Conservation (phyloP, 1,284 basidiomycete species). For the Cutaneotrichosporon sp. region DNA sequence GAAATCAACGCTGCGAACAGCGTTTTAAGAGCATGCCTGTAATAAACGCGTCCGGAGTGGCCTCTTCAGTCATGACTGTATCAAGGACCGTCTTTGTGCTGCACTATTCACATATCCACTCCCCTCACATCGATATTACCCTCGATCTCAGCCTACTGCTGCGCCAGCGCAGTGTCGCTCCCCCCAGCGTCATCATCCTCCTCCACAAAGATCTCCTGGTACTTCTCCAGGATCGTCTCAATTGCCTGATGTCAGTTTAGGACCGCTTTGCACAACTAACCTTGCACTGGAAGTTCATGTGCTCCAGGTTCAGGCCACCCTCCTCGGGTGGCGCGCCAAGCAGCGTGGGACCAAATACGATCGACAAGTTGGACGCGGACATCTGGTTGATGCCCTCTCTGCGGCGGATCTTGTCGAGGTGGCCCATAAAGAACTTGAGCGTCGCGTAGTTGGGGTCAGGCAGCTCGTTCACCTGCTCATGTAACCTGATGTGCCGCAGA, state of each 20-base stretch:
- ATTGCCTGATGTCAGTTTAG: constrained; percentile 57
- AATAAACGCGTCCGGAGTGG: too few species aligned
- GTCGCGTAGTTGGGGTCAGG: constrained; percentile 98
- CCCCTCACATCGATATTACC: too few species aligned
- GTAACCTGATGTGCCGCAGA: constrained; percentile 85
- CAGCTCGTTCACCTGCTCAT: constrained; percentile 94
- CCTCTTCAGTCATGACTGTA: too few species aligned
- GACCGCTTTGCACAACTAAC: constrained; percentile 45
- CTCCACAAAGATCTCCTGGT: constrained; percentile 78
- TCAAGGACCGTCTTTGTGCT: too few species aligned
- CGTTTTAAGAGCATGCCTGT: too few species aligned
- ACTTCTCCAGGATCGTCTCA: constrained; percentile 80
- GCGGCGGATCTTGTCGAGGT: constrained; percentile 78
- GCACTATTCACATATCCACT: too few species aligned
- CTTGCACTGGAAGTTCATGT: constrained; percentile 63
- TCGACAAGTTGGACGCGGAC: constrained; percentile 87
- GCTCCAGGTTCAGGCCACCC: constrained; percentile 53
- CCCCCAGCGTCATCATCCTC: constrained; percentile 46
- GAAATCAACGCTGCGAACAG: constrained; percentile 3
- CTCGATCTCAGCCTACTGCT: constrained; percentile 8
- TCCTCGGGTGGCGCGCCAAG: constrained; percentile 60
- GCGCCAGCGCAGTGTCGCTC: constrained; percentile 5
- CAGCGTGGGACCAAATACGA: constrained; percentile 95
- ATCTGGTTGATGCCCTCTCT: constrained; percentile 80
- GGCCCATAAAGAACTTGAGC: constrained; percentile 90